Evolutionary conservation across 2,329 filamentous ascomycete genomes (phyloP), one percentile per base, ranked within the genome.

Genomic region (Scytalidium sp.): DNA sequence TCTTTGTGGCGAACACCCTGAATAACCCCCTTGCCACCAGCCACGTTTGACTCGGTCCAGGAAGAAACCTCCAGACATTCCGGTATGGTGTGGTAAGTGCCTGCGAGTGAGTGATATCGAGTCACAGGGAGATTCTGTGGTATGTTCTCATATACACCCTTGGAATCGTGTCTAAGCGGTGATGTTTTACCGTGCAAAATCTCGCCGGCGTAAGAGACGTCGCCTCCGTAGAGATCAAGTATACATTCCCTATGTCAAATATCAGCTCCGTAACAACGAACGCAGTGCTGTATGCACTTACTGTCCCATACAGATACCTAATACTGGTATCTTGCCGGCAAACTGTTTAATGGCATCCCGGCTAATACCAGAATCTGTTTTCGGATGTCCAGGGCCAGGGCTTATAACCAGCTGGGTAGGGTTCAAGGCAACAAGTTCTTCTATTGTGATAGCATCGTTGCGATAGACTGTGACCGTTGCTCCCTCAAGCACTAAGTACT

Each of bases 241-340:
- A 99, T 97, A 70, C 94, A 99, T 76, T 99, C 94, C 59, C 85
- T 88, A 59, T 19, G 27, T 19, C 17, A 47, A 15, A 32, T 25
- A 40, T 58, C 21, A 58, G 57, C 48, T 41, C 36, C 3, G 5
- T 15, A 21, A 19, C 22, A 6, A 40, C 36, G 43, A 10, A 27
- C 39, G 4, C 45, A 41, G n/a, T n/a, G 17, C 25, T 17, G 43
- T 27, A 20, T 39, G 39, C 52, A 80, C 84, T 77, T 70, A 88
- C 84, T 97, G 87, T 60, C 94, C 94, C 93, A 99, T 97, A 66
- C 94, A 99, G 23, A 99, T 94, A n/a, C 94, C 94, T 46, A 99
- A 82, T 13, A 99, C 84, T 10, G 94, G 94, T 44, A 99, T 89
- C 72, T 96, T 97, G 59, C 94, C 94, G 23, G 87, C 84, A 69